Percentiles rank a stretch among this genome's conserved stretches.
Evolutionary conservation across 352 stramenopile species (phyloP).

Genomic region (Phytopythium montanum): DNA sequence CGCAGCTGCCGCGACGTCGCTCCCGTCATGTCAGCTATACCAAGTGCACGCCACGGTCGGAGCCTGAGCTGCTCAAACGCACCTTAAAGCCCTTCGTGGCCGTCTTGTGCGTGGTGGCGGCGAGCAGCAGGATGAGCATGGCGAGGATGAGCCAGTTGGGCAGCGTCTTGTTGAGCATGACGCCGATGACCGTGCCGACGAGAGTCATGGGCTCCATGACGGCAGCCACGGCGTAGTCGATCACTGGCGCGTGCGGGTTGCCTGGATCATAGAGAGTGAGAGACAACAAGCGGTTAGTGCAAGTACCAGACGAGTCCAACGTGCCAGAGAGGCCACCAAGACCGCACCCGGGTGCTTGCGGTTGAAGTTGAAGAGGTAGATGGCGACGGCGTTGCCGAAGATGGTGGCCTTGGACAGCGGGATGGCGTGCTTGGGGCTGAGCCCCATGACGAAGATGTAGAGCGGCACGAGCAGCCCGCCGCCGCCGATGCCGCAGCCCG

Average conservation of each 20-base stretch:
- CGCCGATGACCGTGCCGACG: conserved; percentile 72
- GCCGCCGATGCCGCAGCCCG: conserved; percentile 90
- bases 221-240: conserved; percentile 98
- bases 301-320: background rate
- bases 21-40: background rate
- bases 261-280: conserved; percentile 13
- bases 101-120: conserved; percentile 77
- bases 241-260: conserved; percentile 88
- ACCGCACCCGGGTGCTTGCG: conserved; percentile 91
- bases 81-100: conserved; percentile 66
- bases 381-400: conserved; percentile 94
- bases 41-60: background rate
- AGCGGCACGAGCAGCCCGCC: conserved; percentile 96
- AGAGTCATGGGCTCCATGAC: conserved; percentile 96
- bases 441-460: conserved; percentile 95
- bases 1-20: conserved; percentile 28
- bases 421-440: conserved; percentile 95
- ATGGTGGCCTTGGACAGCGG: conserved; percentile 97
- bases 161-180: conserved; percentile 83
- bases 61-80: background rate
- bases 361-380: conserved; percentile 91
- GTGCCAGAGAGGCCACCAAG: too few relatives aligned
- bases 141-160: conserved; percentile 82
- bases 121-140: conserved; percentile 71
- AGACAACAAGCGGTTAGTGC: background rate